Evolutionary conservation across 768 basidiomycete species (phyloP), one percentile per base, ranked within the genome.

Genomic region (Boletus fagicola): DNA sequence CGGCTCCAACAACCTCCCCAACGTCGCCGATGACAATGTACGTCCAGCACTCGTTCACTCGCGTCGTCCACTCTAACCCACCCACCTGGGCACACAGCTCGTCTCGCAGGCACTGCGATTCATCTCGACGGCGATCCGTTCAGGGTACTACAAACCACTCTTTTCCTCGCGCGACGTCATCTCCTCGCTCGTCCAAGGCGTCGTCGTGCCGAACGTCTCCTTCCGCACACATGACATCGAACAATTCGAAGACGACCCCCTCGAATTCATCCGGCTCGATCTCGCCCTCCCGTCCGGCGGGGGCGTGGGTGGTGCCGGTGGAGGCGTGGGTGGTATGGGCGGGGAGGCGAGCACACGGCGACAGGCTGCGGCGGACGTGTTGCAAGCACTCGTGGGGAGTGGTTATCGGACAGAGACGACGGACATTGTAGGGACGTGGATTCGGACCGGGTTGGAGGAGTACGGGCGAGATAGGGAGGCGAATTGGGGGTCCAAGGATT

Each of bases 221-320:
- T 78, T 98, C 15, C 83, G 94, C 59, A 87, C 90, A 39, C 90
- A 93, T 62, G 95, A 98, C 54, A 81, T 92, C 49, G 97, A 99
- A 65, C 87, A 94, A 71, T 98, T 99, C 66, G 94, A 97, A 73
- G 97, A 98, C 59, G 95, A 97, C 62, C 95, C 97, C 0, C 82
- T 96, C 39, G 96, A 98, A 68, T 98, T 89, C 69, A 91, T 98
- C 63, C 87, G 93, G 22, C 80, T 92, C 42, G 94, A 96, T 65
- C 77, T 96, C 28, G 80, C 94, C 15, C 76, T 82, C 65, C 80
- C 78, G 54, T 86, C 88, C 55, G 70, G 68, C 16, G 56, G 75
- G 56, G 68, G 67, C 13, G 51, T 73, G 51, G 74, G 72, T 42
- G 75, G 73, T 7, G 51, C 74, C 66, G 61, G 83, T 58, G 57